Percentiles rank a stretch among this genome's conserved stretches.
These are phyloP conservation scores for Leccinellum rugosiceps DNA, from an alignment of 768 basidiomycete species.

Conservation along the genomic window DNA sequence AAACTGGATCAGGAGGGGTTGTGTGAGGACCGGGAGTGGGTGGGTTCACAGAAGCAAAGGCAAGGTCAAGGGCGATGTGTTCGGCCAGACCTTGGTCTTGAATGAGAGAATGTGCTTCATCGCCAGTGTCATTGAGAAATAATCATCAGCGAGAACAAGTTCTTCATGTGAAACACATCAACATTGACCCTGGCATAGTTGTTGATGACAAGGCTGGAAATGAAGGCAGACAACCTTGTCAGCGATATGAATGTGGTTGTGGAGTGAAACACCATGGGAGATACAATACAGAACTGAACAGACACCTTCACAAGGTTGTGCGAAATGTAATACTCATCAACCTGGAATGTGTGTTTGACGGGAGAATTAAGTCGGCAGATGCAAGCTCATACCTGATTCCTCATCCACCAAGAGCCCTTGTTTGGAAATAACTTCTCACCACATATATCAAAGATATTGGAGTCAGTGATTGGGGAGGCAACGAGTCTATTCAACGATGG, in stretches of 20 bases:
- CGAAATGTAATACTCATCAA: slow-evolving; percentile 71
- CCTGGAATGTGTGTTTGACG: slow-evolving; percentile 31
- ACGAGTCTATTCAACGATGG: slow-evolving; percentile 68
- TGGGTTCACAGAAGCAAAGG: too few relatives aligned
- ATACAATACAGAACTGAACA: slow-evolving; percentile 70
- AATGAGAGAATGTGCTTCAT: slow-evolving; percentile 69
- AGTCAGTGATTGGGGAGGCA: slow-evolving; percentile 56
- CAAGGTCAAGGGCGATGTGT: too few relatives aligned
- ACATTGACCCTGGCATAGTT: slow-evolving; percentile 65
- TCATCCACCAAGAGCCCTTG: slow-evolving; percentile 70
- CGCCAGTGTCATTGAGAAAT: slow-evolving; percentile 63
- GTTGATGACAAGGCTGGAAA: slow-evolving; percentile 67
- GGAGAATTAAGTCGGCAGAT: background rate
- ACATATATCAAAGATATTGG: slow-evolving; percentile 62
- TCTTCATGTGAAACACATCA: slow-evolving; percentile 72
- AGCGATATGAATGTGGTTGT: slow-evolving; percentile 65
- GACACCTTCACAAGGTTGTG: slow-evolving; percentile 61
- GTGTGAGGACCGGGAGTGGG: too few relatives aligned
- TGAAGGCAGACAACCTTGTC: slow-evolving; percentile 71
- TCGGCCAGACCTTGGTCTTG: slow-evolving; percentile 69
- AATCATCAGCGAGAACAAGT: slow-evolving; percentile 65
- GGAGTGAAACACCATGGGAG: slow-evolving; percentile 73
- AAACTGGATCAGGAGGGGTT: too few relatives aligned
- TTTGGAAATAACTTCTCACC: slow-evolving; percentile 73
- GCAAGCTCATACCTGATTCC: slow-evolving; percentile 54